phyloP scores from a whole-genome alignment of 2,329 filamentous ascomycete species.

The Didymellaceae sp. region DNA sequence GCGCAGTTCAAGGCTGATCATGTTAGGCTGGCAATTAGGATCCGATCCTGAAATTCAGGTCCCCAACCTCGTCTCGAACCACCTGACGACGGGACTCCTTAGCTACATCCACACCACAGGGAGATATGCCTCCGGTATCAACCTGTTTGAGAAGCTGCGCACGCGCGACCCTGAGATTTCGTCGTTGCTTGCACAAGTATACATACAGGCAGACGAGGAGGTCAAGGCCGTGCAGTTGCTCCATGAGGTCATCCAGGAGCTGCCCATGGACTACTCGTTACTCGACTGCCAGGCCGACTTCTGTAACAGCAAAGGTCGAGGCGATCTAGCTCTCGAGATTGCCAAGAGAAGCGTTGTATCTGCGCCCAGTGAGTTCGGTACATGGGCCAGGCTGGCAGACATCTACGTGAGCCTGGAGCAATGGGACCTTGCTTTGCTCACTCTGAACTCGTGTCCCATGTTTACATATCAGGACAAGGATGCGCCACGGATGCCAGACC shows the following conservation, averaged over 20 bases:
- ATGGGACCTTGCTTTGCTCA: conserved; percentile 94
- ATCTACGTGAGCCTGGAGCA: conserved; percentile 94
- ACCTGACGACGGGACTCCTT: conserved; percentile 89
- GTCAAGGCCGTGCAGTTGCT: conserved; percentile 91
- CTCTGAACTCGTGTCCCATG: conserved; percentile 98
- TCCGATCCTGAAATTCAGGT: conserved; percentile 98
- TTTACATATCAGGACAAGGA: conserved; percentile 99
- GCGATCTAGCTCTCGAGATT: conserved; percentile 87
- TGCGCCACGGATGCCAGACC: conserved; percentile 90
- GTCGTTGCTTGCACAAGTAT: conserved; percentile 85
- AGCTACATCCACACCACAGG: conserved; percentile 96
- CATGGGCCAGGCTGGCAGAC: conserved; percentile 92
- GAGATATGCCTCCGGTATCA: conserved; percentile 92
- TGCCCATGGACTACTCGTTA: conserved; percentile 97
- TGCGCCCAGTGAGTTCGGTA: conserved; percentile 95
- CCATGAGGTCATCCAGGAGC: conserved; percentile 85
- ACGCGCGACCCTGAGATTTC: conserved; percentile 92
- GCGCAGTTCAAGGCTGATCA: conserved; percentile 10
- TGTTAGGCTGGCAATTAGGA: conserved; percentile 82
- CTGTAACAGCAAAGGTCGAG: conserved; percentile 83
- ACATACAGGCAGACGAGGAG: conserved; percentile 95
- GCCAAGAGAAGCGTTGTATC: conserved; percentile 94
- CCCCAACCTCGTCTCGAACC: conserved; percentile 94
- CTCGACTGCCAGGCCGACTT: conserved; percentile 95
- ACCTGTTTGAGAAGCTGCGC: conserved; percentile 94